Evolutionary conservation across 2,329 filamentous ascomycete species (phyloP).

Genomic region (Tolypocladium album): DNA sequence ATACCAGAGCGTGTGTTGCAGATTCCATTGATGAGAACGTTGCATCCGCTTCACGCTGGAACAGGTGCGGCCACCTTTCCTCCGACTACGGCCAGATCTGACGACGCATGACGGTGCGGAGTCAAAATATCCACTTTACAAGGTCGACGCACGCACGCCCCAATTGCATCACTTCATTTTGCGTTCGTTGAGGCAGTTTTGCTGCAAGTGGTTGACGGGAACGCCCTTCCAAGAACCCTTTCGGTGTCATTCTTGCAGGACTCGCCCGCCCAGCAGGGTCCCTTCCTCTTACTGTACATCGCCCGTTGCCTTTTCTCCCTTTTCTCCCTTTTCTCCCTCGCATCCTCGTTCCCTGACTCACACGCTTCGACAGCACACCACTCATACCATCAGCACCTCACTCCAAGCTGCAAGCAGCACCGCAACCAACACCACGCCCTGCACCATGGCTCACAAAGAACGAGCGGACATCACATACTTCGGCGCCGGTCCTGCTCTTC

Average conservation of each 20-base stretch:
- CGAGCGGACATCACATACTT: constrained; percentile 73
- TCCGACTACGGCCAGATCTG: not conserved
- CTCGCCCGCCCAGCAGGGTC: not conserved
- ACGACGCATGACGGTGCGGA: not conserved
- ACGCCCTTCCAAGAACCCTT: not conserved
- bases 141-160: not conserved
- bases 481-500: constrained; percentile 77
- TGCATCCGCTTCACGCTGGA: not conserved
- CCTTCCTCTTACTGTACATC: not conserved
- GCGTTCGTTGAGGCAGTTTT: not conserved
- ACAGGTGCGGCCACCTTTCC: not conserved
- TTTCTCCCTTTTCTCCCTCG: too few relatives aligned
- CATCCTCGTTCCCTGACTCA: not conserved
- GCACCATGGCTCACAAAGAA: not conserved
- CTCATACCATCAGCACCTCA: not conserved
- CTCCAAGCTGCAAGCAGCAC: not conserved
- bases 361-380: not conserved
- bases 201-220: not conserved
- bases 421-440: not conserved
- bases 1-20: not conserved
- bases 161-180: not conserved
- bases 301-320: not conserved
- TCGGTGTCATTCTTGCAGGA: not conserved
- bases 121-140: not conserved
- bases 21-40: not conserved